A percentile compares a stretch with the other conserved stretches of the same genome.
Evolutionary conservation across 1,284 basidiomycete species (phyloP).

Genomic region (Ustilago xerochloae): DNA sequence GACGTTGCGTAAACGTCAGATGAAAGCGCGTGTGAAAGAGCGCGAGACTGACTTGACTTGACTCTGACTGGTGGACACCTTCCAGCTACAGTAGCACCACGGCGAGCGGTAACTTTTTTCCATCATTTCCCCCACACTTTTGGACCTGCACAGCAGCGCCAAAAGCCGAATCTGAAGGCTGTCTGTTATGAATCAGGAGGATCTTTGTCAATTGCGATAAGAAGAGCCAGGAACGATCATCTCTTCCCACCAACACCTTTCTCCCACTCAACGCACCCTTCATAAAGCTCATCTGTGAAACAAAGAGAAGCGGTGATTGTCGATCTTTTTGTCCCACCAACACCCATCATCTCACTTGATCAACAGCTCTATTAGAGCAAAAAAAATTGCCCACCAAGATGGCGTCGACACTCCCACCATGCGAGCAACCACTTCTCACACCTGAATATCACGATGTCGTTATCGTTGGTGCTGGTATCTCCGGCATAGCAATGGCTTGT

Average conservation of each 20-base stretch:
- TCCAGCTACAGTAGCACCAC: too few relatives aligned
- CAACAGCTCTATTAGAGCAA: not conserved
- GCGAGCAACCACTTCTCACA: slow-evolving; percentile 28
- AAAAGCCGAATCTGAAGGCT: too few relatives aligned
- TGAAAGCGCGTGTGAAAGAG: slow-evolving; percentile 1
- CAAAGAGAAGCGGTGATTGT: too few relatives aligned
- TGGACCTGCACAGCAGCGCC: not conserved
- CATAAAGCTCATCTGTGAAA: not conserved
- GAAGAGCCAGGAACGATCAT: too few relatives aligned
- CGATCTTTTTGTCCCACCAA: too few relatives aligned
- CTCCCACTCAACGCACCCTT: too few relatives aligned
- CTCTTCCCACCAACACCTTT: too few relatives aligned
- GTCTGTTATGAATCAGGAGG: too few relatives aligned
- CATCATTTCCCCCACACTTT: not conserved
- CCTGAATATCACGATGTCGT: slow-evolving; percentile 63
- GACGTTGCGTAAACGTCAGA: not conserved
- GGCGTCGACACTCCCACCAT: slow-evolving; percentile 11
- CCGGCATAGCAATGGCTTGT: slow-evolving; percentile 58
- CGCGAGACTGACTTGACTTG: too few relatives aligned
- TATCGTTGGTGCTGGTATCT: slow-evolving; percentile 63
- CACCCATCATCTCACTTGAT: not conserved
- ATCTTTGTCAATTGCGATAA: too few relatives aligned
- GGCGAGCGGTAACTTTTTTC: not conserved
- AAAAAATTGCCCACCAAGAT: slow-evolving; percentile 1
- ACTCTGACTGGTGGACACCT: not conserved